Base-by-base conservation (phyloP, 192 early-diverging fungal genomes). In the Gonapodya prolifera region DNA sequence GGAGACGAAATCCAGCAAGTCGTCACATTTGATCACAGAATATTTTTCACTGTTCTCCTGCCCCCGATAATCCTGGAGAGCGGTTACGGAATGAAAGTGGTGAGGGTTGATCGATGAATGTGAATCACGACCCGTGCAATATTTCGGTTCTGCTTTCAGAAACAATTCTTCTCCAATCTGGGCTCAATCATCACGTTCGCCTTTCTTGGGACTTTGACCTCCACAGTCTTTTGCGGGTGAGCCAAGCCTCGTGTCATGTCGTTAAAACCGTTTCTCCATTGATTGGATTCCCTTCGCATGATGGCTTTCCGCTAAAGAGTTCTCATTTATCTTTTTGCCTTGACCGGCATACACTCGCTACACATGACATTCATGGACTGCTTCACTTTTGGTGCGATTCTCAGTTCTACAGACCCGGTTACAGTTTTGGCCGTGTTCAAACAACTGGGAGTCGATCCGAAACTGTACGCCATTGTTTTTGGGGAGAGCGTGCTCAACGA, bases 61-160 rank as follows among this genome's bases (percentile, higher is more conserved):
- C 97, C 97, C 28, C 97, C 97, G 1, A 98, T 99, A 78, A 98
- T 99, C 80, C 86, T 99, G 28, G 95, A 97, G 81, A 96, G 95
- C 35, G 97, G 97, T 13, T 99, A 96, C 81, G 94, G 95, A 76
- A 86, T 99, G 86, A 94, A 98, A 78, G 89, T 92, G 84, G 92
- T 91, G 80, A 75, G 86, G 69, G 33, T 31, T 13, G 70, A 0
- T 31, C 70, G 1, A 75, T 34, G n/a, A 2, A 16, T 18, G 70
- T 32, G 33, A 70, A 29, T 70, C 33, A 30, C 28, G 2, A 80
- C 0, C 30, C 35, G 2, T 34, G 75, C 30, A n/a, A 28, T 2
- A 71, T 34, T 17, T 2, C 29, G 76, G 31, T 23, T 76, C 61
- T 77, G 1, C 35, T 74, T 75, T 70, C 79, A 90, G 89, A 85